Base-by-base conservation (phyloP, 2,329 filamentous ascomycete species). In the Ophiostoma australiae region DNA sequence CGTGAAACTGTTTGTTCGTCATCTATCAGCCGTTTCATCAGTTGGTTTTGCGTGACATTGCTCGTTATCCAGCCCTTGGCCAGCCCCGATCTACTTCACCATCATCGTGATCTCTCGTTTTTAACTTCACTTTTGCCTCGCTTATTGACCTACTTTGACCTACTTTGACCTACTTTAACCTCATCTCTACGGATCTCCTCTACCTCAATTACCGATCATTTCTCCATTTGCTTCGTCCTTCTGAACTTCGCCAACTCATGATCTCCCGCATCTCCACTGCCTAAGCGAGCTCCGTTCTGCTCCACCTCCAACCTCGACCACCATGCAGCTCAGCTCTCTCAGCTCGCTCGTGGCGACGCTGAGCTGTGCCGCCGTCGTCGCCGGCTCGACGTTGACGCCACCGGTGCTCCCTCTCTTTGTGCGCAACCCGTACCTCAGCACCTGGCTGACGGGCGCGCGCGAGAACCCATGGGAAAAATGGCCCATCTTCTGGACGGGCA, bases 401-500 rank as follows among this genome's bases (percentile, higher is more conserved):
- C 84, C 85, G 2, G 85, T 87, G 8, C 76, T 89, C 58, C 86
- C 86, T 10, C 78, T 89, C 71, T 81, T 85, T 71, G 86, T 89
- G 35, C 83, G 86, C 61, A 88, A 86, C 74, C 86, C 86, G 8
- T 89, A 89, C 74, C 77, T 89, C 71, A 88, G 85, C 76, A 83
- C 85, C 44, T 89, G 86, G 86, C 77, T 92, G 71, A 83, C 84
- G 67, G 85, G 86, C 78, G 91, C 92, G 58, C 85, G 93, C 75
- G 86, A 90, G 71, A 84, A 85, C 66, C 93, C 93, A 1, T 96
- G 92, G 92, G 85, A 88, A 70, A 86, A 87, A 80, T 97, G 93
- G 93, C 93, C 93, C 33, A 94, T 94, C 79, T 80, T 80, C 72
- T 79, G 76, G 76, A 80, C 77, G 2, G 78, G 77, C 17, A 74